phyloP scores from a whole-genome alignment of 306 rosid species.

The Corylus heterophylla region DNA sequence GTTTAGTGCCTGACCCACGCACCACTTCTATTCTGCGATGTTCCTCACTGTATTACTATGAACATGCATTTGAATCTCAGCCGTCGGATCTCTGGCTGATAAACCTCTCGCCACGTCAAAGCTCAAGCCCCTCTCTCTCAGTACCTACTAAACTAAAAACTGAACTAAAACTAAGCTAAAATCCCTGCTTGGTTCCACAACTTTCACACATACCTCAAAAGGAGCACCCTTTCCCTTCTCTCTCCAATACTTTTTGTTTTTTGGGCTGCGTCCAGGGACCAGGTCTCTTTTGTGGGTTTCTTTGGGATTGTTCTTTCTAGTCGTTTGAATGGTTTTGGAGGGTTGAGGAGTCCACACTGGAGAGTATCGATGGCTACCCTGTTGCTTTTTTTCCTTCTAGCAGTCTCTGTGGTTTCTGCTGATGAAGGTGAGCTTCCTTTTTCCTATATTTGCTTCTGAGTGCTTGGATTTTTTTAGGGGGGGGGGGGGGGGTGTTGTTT shows the following conservation, averaged over 20 bases:
- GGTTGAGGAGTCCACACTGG: slow-evolving; percentile 3
- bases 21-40: slow-evolving; percentile 2
- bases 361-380: slow-evolving; percentile 47
- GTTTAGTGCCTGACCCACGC: neutral
- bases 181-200: slow-evolving; percentile 2
- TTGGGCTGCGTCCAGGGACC: neutral
- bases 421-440: slow-evolving; percentile 46
- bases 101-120: neutral
- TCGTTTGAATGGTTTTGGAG: slow-evolving; percentile 27
- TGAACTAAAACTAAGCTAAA: neutral
- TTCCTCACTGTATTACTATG: slow-evolving; percentile 11
- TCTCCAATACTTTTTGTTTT: slow-evolving; percentile 21
- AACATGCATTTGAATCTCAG: slow-evolving; percentile 27
- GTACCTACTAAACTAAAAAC: neutral
- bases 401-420: slow-evolving; percentile 53
- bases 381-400: slow-evolving; percentile 42
- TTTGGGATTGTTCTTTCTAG: slow-evolving; percentile 21
- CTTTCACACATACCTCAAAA: slow-evolving; percentile 38
- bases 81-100: slow-evolving; percentile 37
- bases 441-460: neutral
- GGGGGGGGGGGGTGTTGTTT: neutral
- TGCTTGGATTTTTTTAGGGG: neutral
- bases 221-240: slow-evolving; percentile 37
- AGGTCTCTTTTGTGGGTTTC: slow-evolving; percentile 26
- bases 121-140: neutral